Conservation (phyloP, 1,284 basidiomycete species). For the Agroathelia rolfsii region DNA sequence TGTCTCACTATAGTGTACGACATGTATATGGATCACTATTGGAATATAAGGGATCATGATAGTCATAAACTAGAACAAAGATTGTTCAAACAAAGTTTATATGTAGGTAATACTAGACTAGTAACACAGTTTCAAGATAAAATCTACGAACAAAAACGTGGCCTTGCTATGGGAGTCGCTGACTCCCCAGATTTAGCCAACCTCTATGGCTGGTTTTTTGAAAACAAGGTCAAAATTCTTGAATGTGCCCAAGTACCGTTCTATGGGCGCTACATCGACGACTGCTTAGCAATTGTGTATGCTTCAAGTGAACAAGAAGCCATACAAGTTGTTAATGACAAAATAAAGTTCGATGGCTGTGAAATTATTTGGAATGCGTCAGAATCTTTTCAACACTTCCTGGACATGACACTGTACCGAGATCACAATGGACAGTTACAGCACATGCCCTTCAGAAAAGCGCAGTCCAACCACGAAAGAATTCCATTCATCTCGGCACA, state of each 20-base stretch:
- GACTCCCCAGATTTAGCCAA: constrained; percentile 16
- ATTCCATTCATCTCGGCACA: constrained; percentile 17
- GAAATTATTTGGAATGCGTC: constrained; percentile 12
- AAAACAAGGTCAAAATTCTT: constrained; percentile 12
- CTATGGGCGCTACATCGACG: constrained; percentile 18
- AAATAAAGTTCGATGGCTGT: constrained; percentile 8
- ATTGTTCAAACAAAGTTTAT: constrained; percentile 11
- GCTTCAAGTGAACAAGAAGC: constrained; percentile 10
- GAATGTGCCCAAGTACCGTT: constrained; percentile 11
- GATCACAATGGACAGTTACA: constrained; percentile 5
- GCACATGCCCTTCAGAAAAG: constrained; percentile 14
- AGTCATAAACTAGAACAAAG: constrained; percentile 3
- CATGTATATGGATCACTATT: constrained; percentile 3
- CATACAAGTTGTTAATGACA: constrained; percentile 1
- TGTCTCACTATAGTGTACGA: constrained; percentile 12
- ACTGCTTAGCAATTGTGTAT: constrained; percentile 14
- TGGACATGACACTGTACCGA: constrained; percentile 13
- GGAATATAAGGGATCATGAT: constrained; percentile 1
- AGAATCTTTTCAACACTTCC: constrained; percentile 7
- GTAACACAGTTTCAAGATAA: constrained; percentile 14
- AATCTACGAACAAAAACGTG: constrained; percentile 15
- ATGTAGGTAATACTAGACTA: constrained; percentile 13
- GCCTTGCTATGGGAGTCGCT: constrained; percentile 18
- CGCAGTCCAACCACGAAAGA: constrained; percentile 14
- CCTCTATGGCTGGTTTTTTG: constrained; percentile 13